Evolutionary conservation across 2,329 filamentous ascomycete species (phyloP), one percentile per base, ranked within the genome.

Genomic region (Trichophyton mentagrophytes): DNA sequence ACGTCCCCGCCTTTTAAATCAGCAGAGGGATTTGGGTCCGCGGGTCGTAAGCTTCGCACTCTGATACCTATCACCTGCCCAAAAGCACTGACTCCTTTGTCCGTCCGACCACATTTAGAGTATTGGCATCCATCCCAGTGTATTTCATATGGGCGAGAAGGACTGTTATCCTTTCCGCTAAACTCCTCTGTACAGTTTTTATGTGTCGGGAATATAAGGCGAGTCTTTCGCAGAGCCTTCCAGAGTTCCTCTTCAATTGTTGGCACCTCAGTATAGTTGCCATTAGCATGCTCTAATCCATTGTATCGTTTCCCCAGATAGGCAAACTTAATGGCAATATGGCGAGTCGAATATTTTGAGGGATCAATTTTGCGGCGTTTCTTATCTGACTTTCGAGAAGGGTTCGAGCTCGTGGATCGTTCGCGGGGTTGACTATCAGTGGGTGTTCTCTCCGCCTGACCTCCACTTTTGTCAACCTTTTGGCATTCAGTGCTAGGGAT

Each of bases 201-300:
- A 57, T 68, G 73, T 17, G 69, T 67, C 47, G 90, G 88, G 64
- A 87, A 87, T 62, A 99, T 95, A 63, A 99, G 78, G 59, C 87
- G 83, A 3, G 88, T 84, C 73, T 88, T 92, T 61, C 86, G 84
- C 65, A 99, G 76, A 0, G 91, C 93, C 74, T 91, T 91, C 89
- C 90, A 99, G 57, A 99, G 72, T 73, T 91, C 88, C 74, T 96
- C 90, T 73, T 99, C 93, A 64, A 99, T 88, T 0, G 90, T 91
- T 3, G 92, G 85, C 64, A 89, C 72, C 2, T 83, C 83, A 3
- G 84, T 87, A 0, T 72, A 76, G 63, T 87, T 87, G 66, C 84
- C 84, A 62, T 82, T 80, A 69, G 92, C 86, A 73, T 92, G 89
- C 77, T 99, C 93, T 72, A 90, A 95, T 0, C 93, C 93, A 73